These are phyloP conservation scores for Vitis labrusca DNA, from an alignment of 164 flowering plant genomes.

Conservation along the genomic window DNA sequence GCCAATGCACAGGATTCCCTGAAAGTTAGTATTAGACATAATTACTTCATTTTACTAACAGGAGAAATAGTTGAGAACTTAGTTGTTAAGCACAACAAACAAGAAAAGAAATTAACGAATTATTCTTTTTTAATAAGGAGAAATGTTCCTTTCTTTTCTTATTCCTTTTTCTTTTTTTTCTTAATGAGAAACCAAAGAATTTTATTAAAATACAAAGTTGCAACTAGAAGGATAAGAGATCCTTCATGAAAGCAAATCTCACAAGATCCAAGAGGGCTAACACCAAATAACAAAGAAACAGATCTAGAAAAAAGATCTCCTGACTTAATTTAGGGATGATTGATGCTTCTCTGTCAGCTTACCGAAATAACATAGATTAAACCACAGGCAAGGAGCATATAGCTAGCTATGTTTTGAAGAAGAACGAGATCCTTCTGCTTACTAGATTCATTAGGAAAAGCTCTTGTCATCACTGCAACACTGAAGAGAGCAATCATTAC, in stretches of 20 bases:
- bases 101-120: too few relatives aligned
- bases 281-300: neutral
- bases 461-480: constrained; percentile 98
- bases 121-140: too few relatives aligned
- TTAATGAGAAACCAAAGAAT: too few relatives aligned
- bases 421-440: constrained; percentile 45
- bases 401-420: constrained; percentile 83
- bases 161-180: too few relatives aligned
- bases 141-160: too few relatives aligned
- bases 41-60: neutral
- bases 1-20: constrained; percentile 89
- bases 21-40: constrained; percentile 1
- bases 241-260: too few relatives aligned
- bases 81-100: too few relatives aligned
- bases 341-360: constrained; percentile 19
- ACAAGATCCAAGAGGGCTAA: too few relatives aligned
- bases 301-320: neutral
- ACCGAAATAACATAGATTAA: constrained; percentile 62
- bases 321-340: neutral
- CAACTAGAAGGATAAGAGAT: too few relatives aligned
- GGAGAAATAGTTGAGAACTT: neutral
- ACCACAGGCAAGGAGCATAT: constrained; percentile 89
- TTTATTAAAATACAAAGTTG: too few relatives aligned
- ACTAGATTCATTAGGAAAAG: constrained; percentile 59
- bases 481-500: constrained; percentile 33